These are phyloP conservation scores for Solanum virginianum DNA, from an alignment of 257 asterid species.

Conservation along the genomic window DNA sequence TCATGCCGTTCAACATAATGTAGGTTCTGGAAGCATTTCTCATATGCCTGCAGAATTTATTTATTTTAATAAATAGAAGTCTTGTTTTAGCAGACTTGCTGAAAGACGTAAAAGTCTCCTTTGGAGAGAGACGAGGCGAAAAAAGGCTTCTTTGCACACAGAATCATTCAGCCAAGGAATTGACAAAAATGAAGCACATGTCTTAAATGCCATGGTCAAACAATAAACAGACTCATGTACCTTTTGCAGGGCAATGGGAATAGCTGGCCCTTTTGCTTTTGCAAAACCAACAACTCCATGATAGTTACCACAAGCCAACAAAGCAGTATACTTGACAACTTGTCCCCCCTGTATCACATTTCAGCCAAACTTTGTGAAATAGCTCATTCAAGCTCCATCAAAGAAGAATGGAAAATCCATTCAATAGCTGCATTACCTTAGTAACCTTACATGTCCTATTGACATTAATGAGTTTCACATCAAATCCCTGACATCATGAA, in stretches of 20 bases:
- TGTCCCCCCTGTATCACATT: conserved; percentile 60
- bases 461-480: conserved; percentile 74
- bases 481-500: conserved; percentile 68
- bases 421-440: conserved; percentile 43
- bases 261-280: conserved; percentile 81
- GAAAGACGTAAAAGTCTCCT: not conserved
- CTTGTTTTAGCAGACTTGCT: not conserved
- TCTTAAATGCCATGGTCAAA: not conserved
- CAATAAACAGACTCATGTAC: conserved; percentile 14
- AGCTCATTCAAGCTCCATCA: not conserved
- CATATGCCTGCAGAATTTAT: conserved; percentile 51
- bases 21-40: conserved; percentile 91
- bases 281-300: conserved; percentile 91
- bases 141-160: not conserved
- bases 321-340: conserved; percentile 71
- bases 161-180: not conserved
- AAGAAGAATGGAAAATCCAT: not conserved
- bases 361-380: conserved; percentile 6
- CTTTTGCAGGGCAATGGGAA: conserved; percentile 82
- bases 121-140: not conserved
- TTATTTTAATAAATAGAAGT: not conserved
- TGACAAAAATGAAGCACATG: not conserved
- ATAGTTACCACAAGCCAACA: conserved; percentile 94
- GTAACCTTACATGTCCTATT: conserved; percentile 83
- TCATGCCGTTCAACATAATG: conserved; percentile 82